These are phyloP conservation scores for Tremella yokohamensis DNA, from an alignment of 768 basidiomycete genomes.

Conservation along the genomic window DNA sequence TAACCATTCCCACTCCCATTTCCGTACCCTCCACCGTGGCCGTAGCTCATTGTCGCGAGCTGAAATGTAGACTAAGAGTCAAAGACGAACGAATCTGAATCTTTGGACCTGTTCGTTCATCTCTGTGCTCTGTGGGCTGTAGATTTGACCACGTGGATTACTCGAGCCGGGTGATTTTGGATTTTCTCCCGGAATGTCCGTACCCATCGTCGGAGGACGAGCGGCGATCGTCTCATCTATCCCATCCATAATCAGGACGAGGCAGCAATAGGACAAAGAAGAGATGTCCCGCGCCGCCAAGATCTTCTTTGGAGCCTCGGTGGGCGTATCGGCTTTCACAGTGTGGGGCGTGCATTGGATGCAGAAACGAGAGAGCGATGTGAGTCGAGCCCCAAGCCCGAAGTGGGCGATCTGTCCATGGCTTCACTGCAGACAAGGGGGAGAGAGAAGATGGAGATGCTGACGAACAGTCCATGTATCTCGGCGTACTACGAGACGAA, in stretches of 20 bases:
- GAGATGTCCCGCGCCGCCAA: slow-evolving; percentile 68
- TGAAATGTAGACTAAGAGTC: neutral
- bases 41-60: neutral
- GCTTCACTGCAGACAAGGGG: neutral
- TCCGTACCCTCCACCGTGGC: neutral
- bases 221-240: neutral
- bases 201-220: too few relatives aligned
- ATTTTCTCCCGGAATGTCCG: too few relatives aligned
- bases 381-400: slow-evolving; percentile 49
- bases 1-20: neutral
- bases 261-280: neutral
- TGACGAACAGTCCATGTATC: slow-evolving; percentile 71
- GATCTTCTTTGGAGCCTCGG: slow-evolving; percentile 66
- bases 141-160: too few relatives aligned
- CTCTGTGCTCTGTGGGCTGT: too few relatives aligned
- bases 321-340: slow-evolving; percentile 63
- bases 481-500: slow-evolving; percentile 85
- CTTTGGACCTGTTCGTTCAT: too few relatives aligned
- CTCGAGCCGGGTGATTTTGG: too few relatives aligned
- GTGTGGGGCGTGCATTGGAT: slow-evolving; percentile 88
- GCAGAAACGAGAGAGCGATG: slow-evolving; percentile 77
- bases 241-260: neutral
- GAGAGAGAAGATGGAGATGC: neutral
- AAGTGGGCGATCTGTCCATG: neutral
- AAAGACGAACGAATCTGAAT: slow-evolving; percentile 1